Evolutionary conservation across 2,329 filamentous ascomycete genomes (phyloP).

Genomic region (Calonectria hongkongensis): DNA sequence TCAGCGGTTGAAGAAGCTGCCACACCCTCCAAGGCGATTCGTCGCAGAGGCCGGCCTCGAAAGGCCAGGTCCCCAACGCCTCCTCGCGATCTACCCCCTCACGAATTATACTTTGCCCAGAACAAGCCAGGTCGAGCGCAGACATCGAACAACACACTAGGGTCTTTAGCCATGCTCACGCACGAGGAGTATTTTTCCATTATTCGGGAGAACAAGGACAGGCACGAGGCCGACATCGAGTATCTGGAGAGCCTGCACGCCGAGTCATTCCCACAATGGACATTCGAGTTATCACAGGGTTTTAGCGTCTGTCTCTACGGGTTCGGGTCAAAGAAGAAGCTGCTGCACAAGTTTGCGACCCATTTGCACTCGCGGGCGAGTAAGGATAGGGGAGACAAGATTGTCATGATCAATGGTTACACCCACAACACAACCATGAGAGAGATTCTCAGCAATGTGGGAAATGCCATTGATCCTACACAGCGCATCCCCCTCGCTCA

Average conservation of each 20-base stretch:
- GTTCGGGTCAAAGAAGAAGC: constrained; percentile 89
- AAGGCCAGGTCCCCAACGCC: constrained; percentile 81
- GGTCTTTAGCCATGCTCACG: constrained; percentile 84
- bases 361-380: constrained; percentile 71
- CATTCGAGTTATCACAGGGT: constrained; percentile 89
- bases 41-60: constrained; percentile 53
- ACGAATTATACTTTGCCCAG: constrained; percentile 95
- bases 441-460: constrained; percentile 82
- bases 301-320: constrained; percentile 96
- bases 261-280: constrained; percentile 92
- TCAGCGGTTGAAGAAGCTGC: constrained; percentile 60
- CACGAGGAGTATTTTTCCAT: constrained; percentile 92
- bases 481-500: constrained; percentile 75
- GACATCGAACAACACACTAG: constrained; percentile 90
- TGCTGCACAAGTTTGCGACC: constrained; percentile 85
- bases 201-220: constrained; percentile 78
- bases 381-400: constrained; percentile 63
- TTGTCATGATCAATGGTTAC: constrained; percentile 93
- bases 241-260: constrained; percentile 85
- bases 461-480: constrained; percentile 74
- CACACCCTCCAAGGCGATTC: constrained; percentile 66
- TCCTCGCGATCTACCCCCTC: constrained; percentile 86
- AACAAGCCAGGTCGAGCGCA: constrained; percentile 88
- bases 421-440: constrained; percentile 78
- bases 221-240: constrained; percentile 81